Conservation (phyloP, 2,329 filamentous ascomycete genomes). For the Dothideomycetidae sp. region DNA sequence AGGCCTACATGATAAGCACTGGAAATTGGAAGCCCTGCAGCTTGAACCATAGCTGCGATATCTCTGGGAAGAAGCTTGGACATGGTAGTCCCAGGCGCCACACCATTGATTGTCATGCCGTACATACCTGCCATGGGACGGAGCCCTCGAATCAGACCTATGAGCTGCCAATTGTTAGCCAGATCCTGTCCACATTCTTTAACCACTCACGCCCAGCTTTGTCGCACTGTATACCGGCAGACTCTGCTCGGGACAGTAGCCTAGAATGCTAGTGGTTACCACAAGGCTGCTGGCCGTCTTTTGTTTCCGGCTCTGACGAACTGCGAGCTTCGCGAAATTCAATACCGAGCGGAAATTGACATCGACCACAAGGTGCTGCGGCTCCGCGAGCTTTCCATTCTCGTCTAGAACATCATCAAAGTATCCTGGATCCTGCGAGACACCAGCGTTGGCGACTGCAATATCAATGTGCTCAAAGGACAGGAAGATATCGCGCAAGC, state of each 20-base stretch:
- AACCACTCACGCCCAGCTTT: conserved; percentile 14
- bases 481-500: conserved; percentile 17
- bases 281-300: conserved; percentile 23
- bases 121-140: conserved; percentile 17
- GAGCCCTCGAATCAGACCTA: conserved; percentile 23
- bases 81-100: conserved; percentile 26
- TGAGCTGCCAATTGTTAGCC: conserved; percentile 13
- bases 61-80: conserved; percentile 21
- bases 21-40: conserved; percentile 23
- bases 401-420: conserved; percentile 22
- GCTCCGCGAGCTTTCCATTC: conserved; percentile 19
- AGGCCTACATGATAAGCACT: conserved; percentile 22
- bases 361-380: conserved; percentile 20
- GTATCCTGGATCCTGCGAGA: conserved; percentile 21
- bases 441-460: conserved; percentile 25
- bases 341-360: conserved; percentile 23
- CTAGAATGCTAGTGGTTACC: conserved; percentile 27
- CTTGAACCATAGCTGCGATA: conserved; percentile 21
- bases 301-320: conserved; percentile 17
- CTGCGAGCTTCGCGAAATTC: conserved; percentile 24
- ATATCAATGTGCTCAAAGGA: conserved; percentile 19
- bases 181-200: too few relatives aligned
- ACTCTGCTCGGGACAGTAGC: conserved; percentile 25
- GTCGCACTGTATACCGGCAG: conserved; percentile 23
- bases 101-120: conserved; percentile 26